Conservation (phyloP, 768 basidiomycete genomes). For the Trametes cubensis region DNA sequence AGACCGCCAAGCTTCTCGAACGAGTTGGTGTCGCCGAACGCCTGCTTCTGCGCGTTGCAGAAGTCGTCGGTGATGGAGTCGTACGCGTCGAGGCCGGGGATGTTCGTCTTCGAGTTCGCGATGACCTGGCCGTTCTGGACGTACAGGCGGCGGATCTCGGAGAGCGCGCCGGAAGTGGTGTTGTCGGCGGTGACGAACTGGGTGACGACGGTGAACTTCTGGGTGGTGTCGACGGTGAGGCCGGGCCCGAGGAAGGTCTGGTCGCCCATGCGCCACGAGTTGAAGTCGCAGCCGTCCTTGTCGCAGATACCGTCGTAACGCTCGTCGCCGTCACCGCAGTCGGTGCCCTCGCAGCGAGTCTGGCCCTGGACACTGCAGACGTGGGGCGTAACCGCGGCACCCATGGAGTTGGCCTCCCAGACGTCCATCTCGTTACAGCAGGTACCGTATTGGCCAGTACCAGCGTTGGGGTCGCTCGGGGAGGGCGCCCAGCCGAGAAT, state of each 20-base stretch:
- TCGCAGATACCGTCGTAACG: constrained; percentile 53
- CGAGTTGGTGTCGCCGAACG: constrained; percentile 47
- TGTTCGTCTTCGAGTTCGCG: constrained; percentile 51
- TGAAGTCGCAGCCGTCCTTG: constrained; percentile 63
- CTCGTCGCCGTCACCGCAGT: constrained; percentile 38
- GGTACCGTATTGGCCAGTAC: constrained; percentile 33
- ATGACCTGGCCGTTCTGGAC: constrained; percentile 56
- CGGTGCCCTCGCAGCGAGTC: constrained; percentile 48
- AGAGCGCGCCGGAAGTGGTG: constrained; percentile 49
- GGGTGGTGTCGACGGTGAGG: constrained; percentile 51
- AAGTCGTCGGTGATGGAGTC: constrained; percentile 53
- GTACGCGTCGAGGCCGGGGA: constrained; percentile 44
- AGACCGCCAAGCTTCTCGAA: constrained; percentile 48
- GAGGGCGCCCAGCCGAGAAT: constrained; percentile 30
- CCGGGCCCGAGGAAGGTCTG: constrained; percentile 51
- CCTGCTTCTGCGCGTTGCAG: constrained; percentile 50
- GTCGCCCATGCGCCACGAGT: constrained; percentile 59
- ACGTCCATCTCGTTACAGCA: constrained; percentile 41
- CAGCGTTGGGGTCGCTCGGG: constrained; percentile 32
- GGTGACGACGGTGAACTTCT: constrained; percentile 58
- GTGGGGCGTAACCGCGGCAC: constrained; percentile 36
- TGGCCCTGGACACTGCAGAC: constrained; percentile 42
- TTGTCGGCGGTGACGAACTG: constrained; percentile 55
- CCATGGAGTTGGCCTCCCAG: constrained; percentile 39
- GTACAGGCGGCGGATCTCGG: constrained; percentile 57